These are phyloP conservation scores for Carex scoparia DNA, from an alignment of 176 grass and related monocot species.

Conservation along the genomic window DNA sequence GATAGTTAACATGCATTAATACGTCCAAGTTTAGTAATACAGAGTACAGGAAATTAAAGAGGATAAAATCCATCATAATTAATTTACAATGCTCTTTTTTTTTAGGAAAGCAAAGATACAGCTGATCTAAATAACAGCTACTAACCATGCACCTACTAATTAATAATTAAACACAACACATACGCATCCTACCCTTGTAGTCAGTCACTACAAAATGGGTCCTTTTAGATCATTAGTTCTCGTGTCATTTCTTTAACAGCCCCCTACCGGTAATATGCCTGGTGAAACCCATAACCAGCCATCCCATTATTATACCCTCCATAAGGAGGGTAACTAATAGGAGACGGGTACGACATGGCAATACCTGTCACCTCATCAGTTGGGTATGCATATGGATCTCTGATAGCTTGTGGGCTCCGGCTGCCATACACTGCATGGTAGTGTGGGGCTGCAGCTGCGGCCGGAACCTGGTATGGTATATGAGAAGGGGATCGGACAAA, in stretches of 20 bases:
- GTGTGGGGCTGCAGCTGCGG: conserved; percentile 32
- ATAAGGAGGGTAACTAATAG: conserved; percentile 66
- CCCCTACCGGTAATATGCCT: conserved; percentile 73
- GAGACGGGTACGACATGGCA: conserved; percentile 52
- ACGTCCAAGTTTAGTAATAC: conserved; percentile 46
- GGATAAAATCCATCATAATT: conserved; percentile 45
- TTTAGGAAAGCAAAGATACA: conserved; percentile 41
- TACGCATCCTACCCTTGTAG: conserved; percentile 65
- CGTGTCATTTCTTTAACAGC: conserved; percentile 49
- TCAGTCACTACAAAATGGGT: conserved; percentile 83
- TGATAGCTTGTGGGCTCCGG: conserved; percentile 54
- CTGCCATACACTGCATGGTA: conserved; percentile 61
- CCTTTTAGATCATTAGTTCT: conserved; percentile 56
- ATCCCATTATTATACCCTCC: conserved; percentile 47
- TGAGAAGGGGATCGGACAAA: conserved; percentile 58
- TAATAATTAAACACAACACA: conserved; percentile 34
- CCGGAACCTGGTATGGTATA: conserved; percentile 27
- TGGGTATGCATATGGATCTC: conserved; percentile 71
- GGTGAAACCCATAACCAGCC: conserved; percentile 63
- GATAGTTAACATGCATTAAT: conserved; percentile 35
- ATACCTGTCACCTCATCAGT: conserved; percentile 48
- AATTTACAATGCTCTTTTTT: conserved; percentile 71
- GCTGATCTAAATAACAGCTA: conserved; percentile 52
- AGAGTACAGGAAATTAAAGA: conserved; percentile 34
- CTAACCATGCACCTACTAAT: conserved; percentile 43